Evolutionary conservation across 352 stramenopile species (phyloP), one percentile per base, ranked within the genome.

Genomic region (Globisporangium ultimum): DNA sequence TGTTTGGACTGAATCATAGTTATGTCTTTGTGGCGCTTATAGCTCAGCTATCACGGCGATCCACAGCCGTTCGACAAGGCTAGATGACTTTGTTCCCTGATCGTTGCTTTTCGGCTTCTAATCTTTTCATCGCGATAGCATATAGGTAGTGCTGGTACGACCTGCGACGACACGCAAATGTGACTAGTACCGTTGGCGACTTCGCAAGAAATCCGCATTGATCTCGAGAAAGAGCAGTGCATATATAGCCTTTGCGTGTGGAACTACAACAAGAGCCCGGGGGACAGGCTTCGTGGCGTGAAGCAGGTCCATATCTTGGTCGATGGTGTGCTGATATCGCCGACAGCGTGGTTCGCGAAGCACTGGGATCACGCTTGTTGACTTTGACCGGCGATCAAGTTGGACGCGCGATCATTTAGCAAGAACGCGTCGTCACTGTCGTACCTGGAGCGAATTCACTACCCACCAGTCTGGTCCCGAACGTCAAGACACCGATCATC

Each of bases 121-220:
- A 6, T 13, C 21, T 9, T 46, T 22, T 3, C n/a, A 28, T 64
- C 1, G 14, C 18, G 10, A 64, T 97, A n/a, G n/a, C n/a, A n/a
- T n/a, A n/a, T n/a, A 9, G 89, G 97, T 60, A 85, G 88, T 2
- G 64, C 88, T 11, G 76, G 82, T 95, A n/a, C n/a, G n/a, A n/a
- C n/a, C n/a, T n/a, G 75, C 48, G 88, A 97, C 34, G 91, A 97
- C 60, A 78, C 82, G 10, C 89, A 97, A 64, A 89, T 93, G 77
- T 97, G 91, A 89, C 75, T 97, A 0, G 72, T 95, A 20, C 91
- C 91, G 1, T 75, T 90, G 9, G 68, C 75, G 50, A 0, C 53
- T n/a, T n/a, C 58, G 2, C 63, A 74, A 9, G 68, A 88, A 54
- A 63, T 94, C 17, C 70, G 64, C 0, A 83, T 96, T 17, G 70